A percentile compares a stretch with the other conserved stretches of the same genome.
phyloP scores from a whole-genome alignment of 148 eudicot genomes.

The Persicaria maculosa region DNA sequence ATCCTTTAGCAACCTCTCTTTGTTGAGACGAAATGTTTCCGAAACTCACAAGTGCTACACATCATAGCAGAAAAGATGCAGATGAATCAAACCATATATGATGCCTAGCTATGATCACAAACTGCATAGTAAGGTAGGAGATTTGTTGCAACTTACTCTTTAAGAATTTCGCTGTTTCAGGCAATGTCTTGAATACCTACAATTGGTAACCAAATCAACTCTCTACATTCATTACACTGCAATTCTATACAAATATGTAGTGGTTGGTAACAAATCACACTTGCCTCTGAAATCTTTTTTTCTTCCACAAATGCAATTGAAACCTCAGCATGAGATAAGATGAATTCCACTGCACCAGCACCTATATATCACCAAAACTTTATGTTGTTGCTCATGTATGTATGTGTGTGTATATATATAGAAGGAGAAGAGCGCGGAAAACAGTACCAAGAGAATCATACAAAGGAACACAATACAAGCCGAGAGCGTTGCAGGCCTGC shows the following conservation, averaged over 20 bases:
- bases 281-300: slow-evolving; percentile 72
- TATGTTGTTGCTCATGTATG: neutral
- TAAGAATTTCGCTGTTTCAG: slow-evolving; percentile 35
- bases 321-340: slow-evolving; percentile 82
- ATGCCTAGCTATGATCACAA: neutral
- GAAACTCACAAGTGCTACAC: slow-evolving; percentile 62
- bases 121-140: neutral
- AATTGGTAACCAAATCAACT: neutral
- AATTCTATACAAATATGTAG: neutral
- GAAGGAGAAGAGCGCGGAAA: neutral
- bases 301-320: slow-evolving; percentile 76
- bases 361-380: slow-evolving; percentile 31
- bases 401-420: neutral
- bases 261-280: neutral
- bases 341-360: slow-evolving; percentile 87
- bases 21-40: slow-evolving; percentile 38
- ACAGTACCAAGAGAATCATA: slow-evolving; percentile 85
- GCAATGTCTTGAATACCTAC: slow-evolving; percentile 57
- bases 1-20: slow-evolving; percentile 32
- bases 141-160: slow-evolving; percentile 39
- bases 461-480: slow-evolving; percentile 83
- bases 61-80: slow-evolving; percentile 7
- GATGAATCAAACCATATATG: neutral
- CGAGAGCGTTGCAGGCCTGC: slow-evolving; percentile 98
- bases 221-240: neutral